phyloP scores from a whole-genome alignment of 2,329 filamentous ascomycete species.

The Torrubiella hemipterigena region DNA sequence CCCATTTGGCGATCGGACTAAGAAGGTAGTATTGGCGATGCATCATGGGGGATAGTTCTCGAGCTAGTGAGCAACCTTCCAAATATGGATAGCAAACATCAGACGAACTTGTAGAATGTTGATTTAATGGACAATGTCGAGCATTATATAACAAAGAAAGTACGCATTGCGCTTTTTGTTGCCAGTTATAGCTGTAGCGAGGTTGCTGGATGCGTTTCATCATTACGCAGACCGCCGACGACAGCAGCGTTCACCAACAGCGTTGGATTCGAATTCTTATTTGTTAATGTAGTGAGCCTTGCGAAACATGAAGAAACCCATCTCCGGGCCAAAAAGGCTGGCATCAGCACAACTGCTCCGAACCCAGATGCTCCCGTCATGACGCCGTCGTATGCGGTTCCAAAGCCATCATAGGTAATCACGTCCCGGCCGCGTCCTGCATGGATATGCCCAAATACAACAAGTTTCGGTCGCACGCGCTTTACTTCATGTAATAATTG shows the following conservation, averaged over 20 bases:
- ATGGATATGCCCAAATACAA: slow-evolving; percentile 27
- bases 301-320: neutral
- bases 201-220: neutral
- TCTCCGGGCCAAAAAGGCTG: neutral
- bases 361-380: slow-evolving; percentile 1
- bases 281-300: neutral
- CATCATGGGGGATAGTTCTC: no score
- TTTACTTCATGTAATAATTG: slow-evolving; percentile 17
- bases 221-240: neutral
- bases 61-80: no score
- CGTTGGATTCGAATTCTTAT: neutral
- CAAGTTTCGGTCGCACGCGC: slow-evolving; percentile 17
- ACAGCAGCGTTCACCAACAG: neutral
- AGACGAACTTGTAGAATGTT: no score
- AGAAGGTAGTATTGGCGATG: no score
- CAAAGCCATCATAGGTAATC: slow-evolving; percentile 13
- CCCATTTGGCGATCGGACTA: no score
- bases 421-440: slow-evolving; percentile 17
- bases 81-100: no score
- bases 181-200: neutral
- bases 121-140: no score
- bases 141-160: no score
- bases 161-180: no score
- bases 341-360: neutral
- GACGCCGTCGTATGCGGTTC: slow-evolving; percentile 12